These are phyloP conservation scores for Chenopodium suecicum DNA, from an alignment of 148 eudicot genomes.

Conservation along the genomic window DNA sequence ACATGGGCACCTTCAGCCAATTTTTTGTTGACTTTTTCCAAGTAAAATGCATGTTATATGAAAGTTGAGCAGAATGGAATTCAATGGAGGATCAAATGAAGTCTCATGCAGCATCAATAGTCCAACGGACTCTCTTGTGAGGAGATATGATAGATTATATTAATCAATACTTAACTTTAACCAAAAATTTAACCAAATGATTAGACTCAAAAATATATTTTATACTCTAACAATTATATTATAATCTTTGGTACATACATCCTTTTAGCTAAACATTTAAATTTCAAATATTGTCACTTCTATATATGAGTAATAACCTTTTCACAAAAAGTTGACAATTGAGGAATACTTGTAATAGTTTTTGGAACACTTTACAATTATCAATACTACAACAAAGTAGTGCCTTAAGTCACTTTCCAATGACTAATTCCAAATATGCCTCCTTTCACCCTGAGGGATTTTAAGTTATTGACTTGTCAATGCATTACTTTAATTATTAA, in stretches of 20 bases:
- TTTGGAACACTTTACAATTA: background rate
- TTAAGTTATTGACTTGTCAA: too few relatives aligned
- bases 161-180: too few relatives aligned
- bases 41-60: background rate
- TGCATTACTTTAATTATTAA: too few relatives aligned
- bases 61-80: background rate
- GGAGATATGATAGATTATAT: too few relatives aligned
- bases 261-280: too few relatives aligned
- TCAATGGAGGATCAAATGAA: background rate
- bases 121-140: too few relatives aligned
- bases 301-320: background rate
- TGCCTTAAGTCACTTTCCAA: background rate
- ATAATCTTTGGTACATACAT: too few relatives aligned
- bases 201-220: too few relatives aligned
- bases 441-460: too few relatives aligned
- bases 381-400: background rate
- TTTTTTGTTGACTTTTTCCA: background rate
- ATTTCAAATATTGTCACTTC: background rate
- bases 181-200: too few relatives aligned
- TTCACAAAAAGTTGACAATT: too few relatives aligned
- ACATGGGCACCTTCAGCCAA: slow-evolving; percentile 6
- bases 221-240: too few relatives aligned
- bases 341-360: background rate
- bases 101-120: background rate
- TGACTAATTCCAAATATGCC: background rate